Conservation (phyloP, 2,329 filamentous ascomycete genomes). For the Trichoderma brevicompactum region DNA sequence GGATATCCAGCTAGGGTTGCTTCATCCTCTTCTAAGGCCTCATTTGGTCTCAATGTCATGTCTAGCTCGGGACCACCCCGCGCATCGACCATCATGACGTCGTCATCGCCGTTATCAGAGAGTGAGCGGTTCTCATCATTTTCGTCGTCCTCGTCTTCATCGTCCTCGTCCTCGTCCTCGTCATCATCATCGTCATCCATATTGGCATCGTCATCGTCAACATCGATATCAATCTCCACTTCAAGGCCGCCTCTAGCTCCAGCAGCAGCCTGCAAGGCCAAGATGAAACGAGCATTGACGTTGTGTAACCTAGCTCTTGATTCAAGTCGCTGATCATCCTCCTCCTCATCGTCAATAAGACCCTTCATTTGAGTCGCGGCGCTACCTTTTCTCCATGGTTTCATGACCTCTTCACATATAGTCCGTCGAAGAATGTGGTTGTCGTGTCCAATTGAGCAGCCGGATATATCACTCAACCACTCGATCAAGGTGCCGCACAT, state of each 20-base stretch:
- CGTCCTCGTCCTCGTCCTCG: conserved; percentile 44
- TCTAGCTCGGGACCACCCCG: conserved; percentile 51
- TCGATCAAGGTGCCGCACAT: conserved; percentile 99
- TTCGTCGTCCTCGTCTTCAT: conserved; percentile 61
- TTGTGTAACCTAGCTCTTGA: conserved; percentile 40
- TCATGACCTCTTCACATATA: conserved; percentile 90
- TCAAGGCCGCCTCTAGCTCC: conserved; percentile 38
- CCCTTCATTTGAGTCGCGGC: conserved; percentile 70
- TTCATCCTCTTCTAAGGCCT: conserved; percentile 75
- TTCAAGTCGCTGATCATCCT: conserved; percentile 55
- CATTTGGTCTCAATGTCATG: conserved; percentile 58
- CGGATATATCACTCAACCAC: conserved; percentile 91
- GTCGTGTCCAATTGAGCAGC: conserved; percentile 82
- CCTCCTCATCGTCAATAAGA: conserved; percentile 50
- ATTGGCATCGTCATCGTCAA: conserved; percentile 40
- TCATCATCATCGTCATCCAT: conserved; percentile 39
- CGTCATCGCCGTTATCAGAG: conserved; percentile 56
- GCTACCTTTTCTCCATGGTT: conserved; percentile 85
- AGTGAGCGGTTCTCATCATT: conserved; percentile 45
- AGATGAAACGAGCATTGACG: conserved; percentile 45
- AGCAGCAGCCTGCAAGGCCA: conserved; percentile 44
- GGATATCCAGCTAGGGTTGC: conserved; percentile 77
- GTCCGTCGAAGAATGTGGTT: conserved; percentile 76
- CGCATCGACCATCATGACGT: conserved; percentile 62
- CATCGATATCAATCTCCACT: conserved; percentile 39